A percentile compares a stretch with the other conserved stretches of the same genome.
These are phyloP conservation scores for Tetragonia tetragonoides DNA, from an alignment of 148 eudicot species.

Conservation along the genomic window DNA sequence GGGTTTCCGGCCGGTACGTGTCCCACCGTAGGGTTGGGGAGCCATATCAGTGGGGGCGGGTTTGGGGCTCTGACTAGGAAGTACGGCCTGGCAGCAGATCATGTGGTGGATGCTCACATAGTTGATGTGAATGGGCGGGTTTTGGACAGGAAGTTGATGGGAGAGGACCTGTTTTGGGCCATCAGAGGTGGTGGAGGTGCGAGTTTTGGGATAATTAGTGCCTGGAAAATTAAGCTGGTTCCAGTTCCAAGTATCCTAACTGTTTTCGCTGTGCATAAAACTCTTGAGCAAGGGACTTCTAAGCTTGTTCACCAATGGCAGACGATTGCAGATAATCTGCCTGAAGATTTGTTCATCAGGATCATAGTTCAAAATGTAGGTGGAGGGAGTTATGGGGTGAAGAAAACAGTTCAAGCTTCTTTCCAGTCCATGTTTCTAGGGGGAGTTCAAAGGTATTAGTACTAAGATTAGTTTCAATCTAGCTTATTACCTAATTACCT, in stretches of 20 bases:
- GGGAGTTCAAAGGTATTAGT: constrained; percentile 21
- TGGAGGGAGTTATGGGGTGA: constrained; percentile 20
- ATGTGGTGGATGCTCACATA: constrained; percentile 39
- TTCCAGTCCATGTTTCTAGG: constrained; percentile 38
- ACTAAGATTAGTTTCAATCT: not conserved
- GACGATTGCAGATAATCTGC: constrained; percentile 28
- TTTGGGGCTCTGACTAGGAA: constrained; percentile 38
- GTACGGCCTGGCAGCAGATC: constrained; percentile 36
- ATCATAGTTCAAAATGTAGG: constrained; percentile 24
- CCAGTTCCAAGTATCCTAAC: constrained; percentile 36
- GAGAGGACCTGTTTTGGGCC: constrained; percentile 41
- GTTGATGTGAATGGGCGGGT: constrained; percentile 36
- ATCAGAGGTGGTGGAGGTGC: constrained; percentile 50
- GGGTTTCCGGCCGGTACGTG: constrained; percentile 46
- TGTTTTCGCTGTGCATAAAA: constrained; percentile 32
- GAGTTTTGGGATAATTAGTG: constrained; percentile 44
- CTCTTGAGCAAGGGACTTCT: constrained; percentile 28
- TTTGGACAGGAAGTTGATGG: constrained; percentile 35
- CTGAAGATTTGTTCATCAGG: constrained; percentile 39
- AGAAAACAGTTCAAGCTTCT: constrained; percentile 28
- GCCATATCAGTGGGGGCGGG: constrained; percentile 51
- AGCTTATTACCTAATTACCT: too few relatives aligned
- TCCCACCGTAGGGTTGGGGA: constrained; percentile 46
- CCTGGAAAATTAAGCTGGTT: constrained; percentile 40
- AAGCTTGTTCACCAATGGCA: constrained; percentile 42